Percentiles rank a stretch among this genome's conserved stretches.
Evolutionary conservation across 495 filamentous ascomycete genomes (phyloP).

Genomic region (Daldinia caldariorum): DNA sequence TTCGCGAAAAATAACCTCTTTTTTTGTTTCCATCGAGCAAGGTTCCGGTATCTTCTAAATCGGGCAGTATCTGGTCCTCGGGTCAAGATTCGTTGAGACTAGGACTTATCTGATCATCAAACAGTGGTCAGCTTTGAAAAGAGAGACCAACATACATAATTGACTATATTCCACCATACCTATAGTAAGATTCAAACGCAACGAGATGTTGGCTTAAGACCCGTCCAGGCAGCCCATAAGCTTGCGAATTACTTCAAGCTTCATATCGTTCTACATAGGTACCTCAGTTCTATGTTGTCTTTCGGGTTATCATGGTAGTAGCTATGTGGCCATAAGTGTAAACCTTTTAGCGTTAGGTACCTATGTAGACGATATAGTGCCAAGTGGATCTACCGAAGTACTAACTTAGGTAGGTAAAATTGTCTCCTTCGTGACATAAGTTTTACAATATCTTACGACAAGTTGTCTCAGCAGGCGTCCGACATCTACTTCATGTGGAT

Average conservation of each 20-base stretch:
- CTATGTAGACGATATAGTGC: background rate
- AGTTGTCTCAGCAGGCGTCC: background rate
- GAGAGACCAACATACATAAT: no score
- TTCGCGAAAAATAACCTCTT: background rate
- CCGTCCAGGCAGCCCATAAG: no score
- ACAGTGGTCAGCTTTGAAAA: background rate
- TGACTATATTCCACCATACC: no score
- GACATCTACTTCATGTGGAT: background rate
- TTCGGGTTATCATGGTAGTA: no score
- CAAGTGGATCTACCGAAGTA: background rate
- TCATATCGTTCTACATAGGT: no score
- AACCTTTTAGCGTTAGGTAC: no score
- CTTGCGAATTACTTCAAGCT: no score
- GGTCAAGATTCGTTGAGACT: background rate
- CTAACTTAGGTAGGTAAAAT: background rate
- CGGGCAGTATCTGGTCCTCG: background rate
- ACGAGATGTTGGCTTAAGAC: no score
- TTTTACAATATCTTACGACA: background rate
- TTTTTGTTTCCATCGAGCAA: background rate
- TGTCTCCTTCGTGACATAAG: background rate
- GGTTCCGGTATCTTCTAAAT: background rate
- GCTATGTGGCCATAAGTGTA: no score
- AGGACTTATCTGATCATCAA: background rate
- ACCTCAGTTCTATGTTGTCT: no score
- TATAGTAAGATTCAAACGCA: no score